Conservation (phyloP, 208 protist genomes). For the Trypanosoma melophagium region DNA sequence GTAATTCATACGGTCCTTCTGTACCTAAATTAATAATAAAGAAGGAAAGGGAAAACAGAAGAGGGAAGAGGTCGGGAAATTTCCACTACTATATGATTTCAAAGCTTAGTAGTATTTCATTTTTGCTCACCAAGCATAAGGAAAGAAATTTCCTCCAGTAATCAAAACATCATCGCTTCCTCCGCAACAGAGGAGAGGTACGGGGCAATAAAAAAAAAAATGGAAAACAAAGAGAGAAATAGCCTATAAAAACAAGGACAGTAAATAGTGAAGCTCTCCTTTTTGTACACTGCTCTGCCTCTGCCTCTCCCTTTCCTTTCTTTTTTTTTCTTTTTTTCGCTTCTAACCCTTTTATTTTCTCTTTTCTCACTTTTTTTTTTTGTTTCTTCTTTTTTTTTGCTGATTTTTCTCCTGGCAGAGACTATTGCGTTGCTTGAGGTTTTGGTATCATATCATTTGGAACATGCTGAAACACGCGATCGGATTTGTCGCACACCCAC, state of each 20-base stretch:
- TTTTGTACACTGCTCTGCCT: background rate
- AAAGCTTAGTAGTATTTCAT: too few relatives aligned
- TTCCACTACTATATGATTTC: too few relatives aligned
- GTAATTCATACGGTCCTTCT: too few relatives aligned
- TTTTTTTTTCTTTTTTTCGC: conserved; percentile 17
- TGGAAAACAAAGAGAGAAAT: conserved; percentile 9
- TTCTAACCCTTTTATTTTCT: background rate
- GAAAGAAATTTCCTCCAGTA: too few relatives aligned
- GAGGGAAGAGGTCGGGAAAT: too few relatives aligned
- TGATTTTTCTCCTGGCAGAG: background rate
- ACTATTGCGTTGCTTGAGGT: conserved; percentile 27
- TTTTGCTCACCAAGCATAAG: too few relatives aligned
- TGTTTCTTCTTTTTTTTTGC: background rate
- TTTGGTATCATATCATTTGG: conserved; percentile 50
- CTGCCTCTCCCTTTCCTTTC: conserved; percentile 8
- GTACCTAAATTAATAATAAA: too few relatives aligned
- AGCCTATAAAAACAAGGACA: conserved; percentile 19
- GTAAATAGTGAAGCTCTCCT: background rate
- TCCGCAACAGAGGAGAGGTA: too few relatives aligned
- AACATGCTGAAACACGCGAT: conserved; percentile 83
- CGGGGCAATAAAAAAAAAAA: conserved; percentile 15
- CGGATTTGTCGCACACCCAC: conserved; percentile 95
- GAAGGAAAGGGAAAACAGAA: too few relatives aligned
- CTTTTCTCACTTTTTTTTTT: conserved; percentile 12
- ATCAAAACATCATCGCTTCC: too few relatives aligned